Percentiles rank a stretch among this genome's conserved stretches.
These are phyloP conservation scores for Moricandia moricandioides DNA, from an alignment of 345 rosid species.

Conservation along the genomic window DNA sequence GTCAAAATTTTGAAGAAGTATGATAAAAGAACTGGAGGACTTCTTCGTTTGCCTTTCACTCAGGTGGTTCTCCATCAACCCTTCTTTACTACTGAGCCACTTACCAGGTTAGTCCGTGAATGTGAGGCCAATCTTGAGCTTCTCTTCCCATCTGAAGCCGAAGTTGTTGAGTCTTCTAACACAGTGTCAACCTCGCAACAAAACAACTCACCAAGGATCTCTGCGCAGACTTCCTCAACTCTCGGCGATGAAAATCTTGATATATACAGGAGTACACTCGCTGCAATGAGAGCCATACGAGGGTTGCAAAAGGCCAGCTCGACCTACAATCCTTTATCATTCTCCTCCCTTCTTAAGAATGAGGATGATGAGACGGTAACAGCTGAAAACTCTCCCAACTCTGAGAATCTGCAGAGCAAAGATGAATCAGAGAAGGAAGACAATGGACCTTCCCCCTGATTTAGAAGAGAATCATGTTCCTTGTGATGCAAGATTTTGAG, in stretches of 20 bases:
- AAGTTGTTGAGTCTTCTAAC: constrained; percentile 64
- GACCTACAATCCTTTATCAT: constrained; percentile 71
- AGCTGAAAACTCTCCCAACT: constrained; percentile 63
- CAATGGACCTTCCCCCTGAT: constrained; percentile 39
- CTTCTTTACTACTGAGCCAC: constrained; percentile 78
- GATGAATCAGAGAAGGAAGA: constrained; percentile 55
- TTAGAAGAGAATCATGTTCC: neutral
- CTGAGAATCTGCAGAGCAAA: constrained; percentile 38
- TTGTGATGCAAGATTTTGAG: constrained; percentile 22
- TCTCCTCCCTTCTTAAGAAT: constrained; percentile 55
- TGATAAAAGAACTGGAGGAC: constrained; percentile 83
- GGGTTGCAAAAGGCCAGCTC: constrained; percentile 92
- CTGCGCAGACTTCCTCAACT: constrained; percentile 44
- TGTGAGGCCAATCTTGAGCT: constrained; percentile 90
- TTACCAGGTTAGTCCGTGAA: constrained; percentile 75
- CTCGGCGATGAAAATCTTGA: constrained; percentile 63
- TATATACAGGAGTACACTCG: constrained; percentile 83
- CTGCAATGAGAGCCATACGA: constrained; percentile 85
- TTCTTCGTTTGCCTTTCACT: constrained; percentile 73
- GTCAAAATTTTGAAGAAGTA: constrained; percentile 88
- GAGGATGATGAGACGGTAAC: constrained; percentile 69
- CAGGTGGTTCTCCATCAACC: constrained; percentile 82
- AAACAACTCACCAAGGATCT: constrained; percentile 33
- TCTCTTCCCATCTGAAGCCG: constrained; percentile 81
- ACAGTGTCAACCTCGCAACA: constrained; percentile 4